phyloP scores from a whole-genome alignment of 1,139 yeast species.

The Geotrichum cucujoidarum region DNA sequence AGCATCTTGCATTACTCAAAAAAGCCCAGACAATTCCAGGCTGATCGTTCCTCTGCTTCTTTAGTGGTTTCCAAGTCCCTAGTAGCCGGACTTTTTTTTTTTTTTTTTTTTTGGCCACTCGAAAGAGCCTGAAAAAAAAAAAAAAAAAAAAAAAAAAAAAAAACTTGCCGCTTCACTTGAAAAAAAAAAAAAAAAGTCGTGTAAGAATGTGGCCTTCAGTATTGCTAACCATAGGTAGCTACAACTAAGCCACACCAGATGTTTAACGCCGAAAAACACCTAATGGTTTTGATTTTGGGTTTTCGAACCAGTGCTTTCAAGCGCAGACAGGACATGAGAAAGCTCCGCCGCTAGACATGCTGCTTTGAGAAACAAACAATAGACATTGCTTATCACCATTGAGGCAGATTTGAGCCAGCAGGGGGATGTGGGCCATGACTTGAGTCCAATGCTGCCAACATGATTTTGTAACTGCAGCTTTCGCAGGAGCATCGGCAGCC shows the following conservation, averaged over 20 bases:
- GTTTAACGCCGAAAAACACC: not conserved
- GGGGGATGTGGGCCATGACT: not conserved
- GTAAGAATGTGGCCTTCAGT: not conserved
- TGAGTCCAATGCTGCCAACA: not conserved
- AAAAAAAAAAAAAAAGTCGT: conserved; percentile 1
- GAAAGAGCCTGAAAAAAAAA: not conserved
- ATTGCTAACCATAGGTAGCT: conserved; percentile 7
- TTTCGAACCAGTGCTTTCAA: too few species aligned
- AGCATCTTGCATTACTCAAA: not conserved
- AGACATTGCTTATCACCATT: not conserved
- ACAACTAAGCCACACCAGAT: conserved; percentile 1
- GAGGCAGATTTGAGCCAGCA: not conserved
- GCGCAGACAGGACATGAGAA: too few species aligned
- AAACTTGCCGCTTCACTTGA: conserved; percentile 10
- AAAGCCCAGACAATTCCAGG: not conserved
- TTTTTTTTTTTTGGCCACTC: not conserved
- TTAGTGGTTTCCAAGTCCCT: conserved; percentile 7
- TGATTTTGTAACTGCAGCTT: not conserved
- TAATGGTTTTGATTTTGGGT: conserved; percentile 7
- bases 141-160: conserved; percentile 4
- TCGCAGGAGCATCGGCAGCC: conserved; percentile 6
- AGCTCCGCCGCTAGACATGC: too few species aligned
- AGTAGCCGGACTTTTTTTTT: conserved; percentile 7
- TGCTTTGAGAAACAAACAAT: conserved; percentile 2
- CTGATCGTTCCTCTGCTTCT: not conserved